Evolutionary conservation across 1,284 basidiomycete genomes (phyloP).

Genomic region (Thecaphora frezii): DNA sequence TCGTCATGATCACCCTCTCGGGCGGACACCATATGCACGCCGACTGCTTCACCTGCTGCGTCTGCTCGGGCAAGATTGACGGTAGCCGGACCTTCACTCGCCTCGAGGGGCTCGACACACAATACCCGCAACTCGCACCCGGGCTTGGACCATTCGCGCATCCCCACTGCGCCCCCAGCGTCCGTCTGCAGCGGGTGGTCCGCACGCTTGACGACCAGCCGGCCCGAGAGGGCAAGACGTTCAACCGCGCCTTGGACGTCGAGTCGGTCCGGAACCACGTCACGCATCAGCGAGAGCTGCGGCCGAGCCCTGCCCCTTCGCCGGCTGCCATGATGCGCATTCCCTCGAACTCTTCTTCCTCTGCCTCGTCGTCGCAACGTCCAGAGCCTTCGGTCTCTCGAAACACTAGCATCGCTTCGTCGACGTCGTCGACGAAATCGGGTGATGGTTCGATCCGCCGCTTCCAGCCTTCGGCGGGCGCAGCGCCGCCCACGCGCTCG

Average conservation of each 20-base stretch:
- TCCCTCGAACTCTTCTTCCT: not conserved
- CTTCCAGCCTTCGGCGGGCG: constrained; percentile 39
- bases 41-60: constrained; percentile 38
- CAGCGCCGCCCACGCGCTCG: constrained; percentile 32
- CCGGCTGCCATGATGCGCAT: constrained; percentile 11
- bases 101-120: constrained; percentile 1
- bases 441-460: constrained; percentile 1
- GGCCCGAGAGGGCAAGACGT: not conserved
- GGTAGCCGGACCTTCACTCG: constrained; percentile 29
- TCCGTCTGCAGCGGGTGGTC: constrained; percentile 8
- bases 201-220: not conserved
- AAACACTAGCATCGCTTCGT: not conserved
- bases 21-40: constrained; percentile 27
- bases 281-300: constrained; percentile 30
- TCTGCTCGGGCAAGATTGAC: constrained; percentile 30
- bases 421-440: not conserved
- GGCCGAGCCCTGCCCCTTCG: constrained; percentile 18
- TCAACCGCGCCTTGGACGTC: not conserved
- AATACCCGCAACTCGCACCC: constrained; percentile 1
- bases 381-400: not conserved
- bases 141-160: constrained; percentile 16
- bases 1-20: constrained; percentile 32
- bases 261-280: constrained; percentile 13
- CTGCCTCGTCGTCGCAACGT: not conserved
- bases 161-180: constrained; percentile 15